phyloP scores from a whole-genome alignment of 129 eudicot species.

The Calendula officinalis region DNA sequence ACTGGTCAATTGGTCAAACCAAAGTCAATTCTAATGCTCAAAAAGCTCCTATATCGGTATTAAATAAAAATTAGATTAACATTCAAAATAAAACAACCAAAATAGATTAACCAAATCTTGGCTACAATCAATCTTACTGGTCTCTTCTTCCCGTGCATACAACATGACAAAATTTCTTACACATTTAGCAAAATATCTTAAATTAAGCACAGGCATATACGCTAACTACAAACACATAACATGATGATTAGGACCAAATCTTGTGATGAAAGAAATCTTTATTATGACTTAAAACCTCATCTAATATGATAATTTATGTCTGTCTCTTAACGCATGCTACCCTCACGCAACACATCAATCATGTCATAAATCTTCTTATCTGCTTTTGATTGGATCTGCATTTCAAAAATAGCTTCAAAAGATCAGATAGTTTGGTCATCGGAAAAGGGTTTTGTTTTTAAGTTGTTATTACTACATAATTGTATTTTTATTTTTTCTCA shows the following conservation, averaged over 20 bases:
- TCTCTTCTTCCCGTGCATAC: no score
- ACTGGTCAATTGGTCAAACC: no score
- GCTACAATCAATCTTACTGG: no score
- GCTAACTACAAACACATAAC: neutral
- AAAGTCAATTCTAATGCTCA: no score
- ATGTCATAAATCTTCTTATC: slow-evolving; percentile 82
- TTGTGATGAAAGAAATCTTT: neutral
- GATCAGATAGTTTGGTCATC: slow-evolving; percentile 2
- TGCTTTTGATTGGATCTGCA: slow-evolving; percentile 70
- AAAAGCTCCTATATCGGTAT: no score
- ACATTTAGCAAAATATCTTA: neutral
- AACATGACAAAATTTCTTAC: neutral
- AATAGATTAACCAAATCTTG: no score
- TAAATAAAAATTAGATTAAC: no score
- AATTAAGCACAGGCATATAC: neutral
- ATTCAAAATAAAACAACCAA: no score
- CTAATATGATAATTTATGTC: slow-evolving; percentile 33
- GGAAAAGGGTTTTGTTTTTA: neutral
- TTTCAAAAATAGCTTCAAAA: slow-evolving; percentile 17
- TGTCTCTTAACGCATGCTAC: slow-evolving; percentile 67
- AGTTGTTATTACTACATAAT: neutral
- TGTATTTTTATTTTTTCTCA: neutral
- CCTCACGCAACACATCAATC: slow-evolving; percentile 95
- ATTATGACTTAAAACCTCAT: neutral
- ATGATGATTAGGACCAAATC: neutral